These are phyloP conservation scores for Oryza punctata DNA, from an alignment of 176 grass and related monocot genomes.

Conservation along the genomic window DNA sequence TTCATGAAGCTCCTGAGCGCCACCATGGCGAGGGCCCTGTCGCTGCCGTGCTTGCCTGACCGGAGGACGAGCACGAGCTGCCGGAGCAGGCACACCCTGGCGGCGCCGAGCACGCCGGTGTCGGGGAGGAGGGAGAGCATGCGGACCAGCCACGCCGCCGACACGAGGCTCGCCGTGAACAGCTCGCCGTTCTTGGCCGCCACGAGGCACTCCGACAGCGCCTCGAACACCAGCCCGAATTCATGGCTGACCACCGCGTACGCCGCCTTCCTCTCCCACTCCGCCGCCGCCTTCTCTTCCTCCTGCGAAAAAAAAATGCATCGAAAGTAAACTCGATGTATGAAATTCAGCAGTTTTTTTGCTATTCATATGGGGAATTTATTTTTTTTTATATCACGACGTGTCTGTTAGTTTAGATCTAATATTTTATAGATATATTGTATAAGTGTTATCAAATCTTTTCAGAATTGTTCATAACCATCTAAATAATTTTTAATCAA, in stretches of 20 bases:
- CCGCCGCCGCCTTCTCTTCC: constrained; percentile 53
- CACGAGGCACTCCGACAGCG: constrained; percentile 57
- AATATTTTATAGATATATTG: too few species aligned
- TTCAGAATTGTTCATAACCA: too few species aligned
- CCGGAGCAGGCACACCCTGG: constrained; percentile 60
- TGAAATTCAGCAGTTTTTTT: too few species aligned
- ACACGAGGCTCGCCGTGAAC: constrained; percentile 65
- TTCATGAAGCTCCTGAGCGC: constrained; percentile 75
- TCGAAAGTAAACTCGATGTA: background rate
- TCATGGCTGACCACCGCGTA: constrained; percentile 72
- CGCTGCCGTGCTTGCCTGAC: constrained; percentile 65
- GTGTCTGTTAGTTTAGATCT: too few species aligned
- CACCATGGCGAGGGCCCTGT: constrained; percentile 64
- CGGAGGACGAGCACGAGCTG: constrained; percentile 63
- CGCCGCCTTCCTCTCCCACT: constrained; percentile 66
- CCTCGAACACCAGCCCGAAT: constrained; percentile 73
- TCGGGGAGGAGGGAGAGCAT: constrained; percentile 73
- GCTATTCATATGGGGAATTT: too few species aligned
- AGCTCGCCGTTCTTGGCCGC: constrained; percentile 53
- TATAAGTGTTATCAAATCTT: too few species aligned
- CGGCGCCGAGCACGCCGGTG: constrained; percentile 66
- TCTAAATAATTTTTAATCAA: too few species aligned
- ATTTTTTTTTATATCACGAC: too few species aligned
- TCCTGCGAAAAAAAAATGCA: constrained; percentile 20
- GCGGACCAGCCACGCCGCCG: constrained; percentile 57